A percentile compares a stretch with the other conserved stretches of the same genome.
These are phyloP conservation scores for Kregervanrija pseudodelftensis DNA, from an alignment of 805 yeast species.

Conservation along the genomic window DNA sequence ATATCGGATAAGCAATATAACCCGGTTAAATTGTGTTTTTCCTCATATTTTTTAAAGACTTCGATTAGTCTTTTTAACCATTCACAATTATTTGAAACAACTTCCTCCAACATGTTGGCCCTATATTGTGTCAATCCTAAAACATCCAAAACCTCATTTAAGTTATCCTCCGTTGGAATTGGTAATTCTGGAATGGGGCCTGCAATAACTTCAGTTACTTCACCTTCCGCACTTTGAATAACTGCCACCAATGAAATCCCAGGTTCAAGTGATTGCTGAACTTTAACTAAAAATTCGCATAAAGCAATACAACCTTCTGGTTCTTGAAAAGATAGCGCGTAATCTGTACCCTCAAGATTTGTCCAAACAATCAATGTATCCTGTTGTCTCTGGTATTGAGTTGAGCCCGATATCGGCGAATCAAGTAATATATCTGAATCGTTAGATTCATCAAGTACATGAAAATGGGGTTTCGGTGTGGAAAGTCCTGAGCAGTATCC, in stretches of 20 bases:
- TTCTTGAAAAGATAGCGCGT: constrained; percentile 89
- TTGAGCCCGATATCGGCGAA: constrained; percentile 62
- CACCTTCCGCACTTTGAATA: constrained; percentile 37
- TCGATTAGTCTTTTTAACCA: constrained; percentile 40
- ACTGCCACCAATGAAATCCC: constrained; percentile 71
- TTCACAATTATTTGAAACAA: constrained; percentile 40
- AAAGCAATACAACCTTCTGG: constrained; percentile 79
- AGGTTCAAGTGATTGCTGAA: constrained; percentile 52
- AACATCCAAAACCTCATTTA: constrained; percentile 47
- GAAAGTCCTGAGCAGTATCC: constrained; percentile 80
- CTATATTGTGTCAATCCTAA: constrained; percentile 31
- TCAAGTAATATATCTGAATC: constrained; percentile 52
- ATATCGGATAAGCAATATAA: constrained; percentile 67
- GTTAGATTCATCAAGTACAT: constrained; percentile 67
- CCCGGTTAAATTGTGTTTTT: constrained; percentile 40
- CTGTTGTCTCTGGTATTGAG: constrained; percentile 88
- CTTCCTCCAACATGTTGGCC: constrained; percentile 45
- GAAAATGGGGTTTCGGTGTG: constrained; percentile 46
- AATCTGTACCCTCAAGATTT: constrained; percentile 60
- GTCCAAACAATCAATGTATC: constrained; percentile 95
- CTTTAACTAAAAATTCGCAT: constrained; percentile 71
- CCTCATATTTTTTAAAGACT: constrained; percentile 53
- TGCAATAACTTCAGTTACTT: constrained; percentile 67
- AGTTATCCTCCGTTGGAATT: constrained; percentile 42
- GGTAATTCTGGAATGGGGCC: constrained; percentile 74